Conservation (phyloP, 371 early-diverging fungal genomes). For the Mucor racemosus region DNA sequence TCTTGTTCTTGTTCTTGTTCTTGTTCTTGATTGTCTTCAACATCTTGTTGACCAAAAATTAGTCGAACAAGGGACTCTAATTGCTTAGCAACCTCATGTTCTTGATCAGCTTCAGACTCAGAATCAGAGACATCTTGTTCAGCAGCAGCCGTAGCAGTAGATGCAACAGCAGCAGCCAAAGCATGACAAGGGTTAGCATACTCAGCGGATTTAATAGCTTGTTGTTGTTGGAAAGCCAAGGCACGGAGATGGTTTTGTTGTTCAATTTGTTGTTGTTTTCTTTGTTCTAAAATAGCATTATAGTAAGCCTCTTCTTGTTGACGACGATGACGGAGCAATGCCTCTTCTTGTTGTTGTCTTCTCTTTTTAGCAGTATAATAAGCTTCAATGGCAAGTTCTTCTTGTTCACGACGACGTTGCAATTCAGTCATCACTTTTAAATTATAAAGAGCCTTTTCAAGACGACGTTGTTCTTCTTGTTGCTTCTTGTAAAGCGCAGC, state of each 20-base stretch:
- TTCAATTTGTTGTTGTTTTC: background rate
- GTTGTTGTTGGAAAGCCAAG: background rate
- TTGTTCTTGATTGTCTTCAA: background rate
- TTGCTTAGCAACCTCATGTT: constrained; percentile 15
- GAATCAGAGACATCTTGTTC: constrained; percentile 1
- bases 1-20: constrained; percentile 7
- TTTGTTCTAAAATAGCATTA: constrained; percentile 1
- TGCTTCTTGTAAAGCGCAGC: constrained; percentile 12
- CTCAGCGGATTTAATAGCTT: background rate
- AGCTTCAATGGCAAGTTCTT: constrained; percentile 27
- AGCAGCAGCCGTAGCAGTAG: background rate
- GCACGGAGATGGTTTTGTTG: constrained; percentile 7
- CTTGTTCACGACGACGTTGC: constrained; percentile 22
- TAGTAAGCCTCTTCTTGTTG: constrained; percentile 3
- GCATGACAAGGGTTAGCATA: background rate
- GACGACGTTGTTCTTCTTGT: constrained; percentile 22
- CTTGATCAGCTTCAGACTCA: constrained; percentile 11
- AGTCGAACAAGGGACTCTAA: constrained; percentile 10
- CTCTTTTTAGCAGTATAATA: constrained; percentile 20
- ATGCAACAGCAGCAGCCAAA: background rate
- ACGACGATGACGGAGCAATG: background rate
- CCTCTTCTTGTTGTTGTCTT: background rate
- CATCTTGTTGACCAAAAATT: constrained; percentile 16
- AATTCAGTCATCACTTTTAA: constrained; percentile 21
- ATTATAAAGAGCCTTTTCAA: constrained; percentile 14